These are phyloP conservation scores for Hyphopichia pseudoburtonii DNA, from an alignment of 1,139 yeast genomes.

Conservation along the genomic window DNA sequence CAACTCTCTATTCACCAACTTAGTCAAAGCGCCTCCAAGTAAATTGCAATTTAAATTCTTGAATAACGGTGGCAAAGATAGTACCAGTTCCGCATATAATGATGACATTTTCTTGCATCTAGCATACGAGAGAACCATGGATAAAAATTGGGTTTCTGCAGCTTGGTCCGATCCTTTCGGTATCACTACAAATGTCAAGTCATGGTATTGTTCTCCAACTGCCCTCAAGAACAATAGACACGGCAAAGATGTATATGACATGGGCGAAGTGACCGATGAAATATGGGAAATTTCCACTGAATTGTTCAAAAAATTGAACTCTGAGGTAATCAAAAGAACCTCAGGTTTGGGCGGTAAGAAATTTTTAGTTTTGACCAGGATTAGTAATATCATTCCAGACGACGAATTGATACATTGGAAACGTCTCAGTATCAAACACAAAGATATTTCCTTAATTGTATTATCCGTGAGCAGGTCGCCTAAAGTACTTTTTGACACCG, in stretches of 20 bases:
- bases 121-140: conserved; percentile 80
- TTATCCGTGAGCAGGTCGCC: conserved; percentile 70
- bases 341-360: conserved; percentile 51
- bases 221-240: conserved; percentile 6
- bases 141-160: conserved; percentile 80
- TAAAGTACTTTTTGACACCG: conserved; percentile 45
- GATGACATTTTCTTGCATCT: conserved; percentile 83
- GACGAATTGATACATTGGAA: conserved; percentile 81
- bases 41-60: conserved; percentile 53
- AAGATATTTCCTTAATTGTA: conserved; percentile 67
- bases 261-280: conserved; percentile 38
- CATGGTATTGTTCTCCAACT: conserved; percentile 57
- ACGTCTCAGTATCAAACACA: conserved; percentile 57
- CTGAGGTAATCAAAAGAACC: conserved; percentile 31
- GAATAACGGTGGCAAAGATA: conserved; percentile 23
- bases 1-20: conserved; percentile 33
- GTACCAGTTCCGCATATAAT: conserved; percentile 18
- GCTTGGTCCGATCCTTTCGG: conserved; percentile 92
- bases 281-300: conserved; percentile 39
- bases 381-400: conserved; percentile 73
- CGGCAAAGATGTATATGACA: conserved; percentile 23
- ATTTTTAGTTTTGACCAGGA: conserved; percentile 64
- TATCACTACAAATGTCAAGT: conserved; percentile 56
- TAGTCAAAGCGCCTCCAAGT: conserved; percentile 48
- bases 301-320: conserved; percentile 37